Conservation (phyloP, 2,329 filamentous ascomycete genomes). For the Alternaria rosae region DNA sequence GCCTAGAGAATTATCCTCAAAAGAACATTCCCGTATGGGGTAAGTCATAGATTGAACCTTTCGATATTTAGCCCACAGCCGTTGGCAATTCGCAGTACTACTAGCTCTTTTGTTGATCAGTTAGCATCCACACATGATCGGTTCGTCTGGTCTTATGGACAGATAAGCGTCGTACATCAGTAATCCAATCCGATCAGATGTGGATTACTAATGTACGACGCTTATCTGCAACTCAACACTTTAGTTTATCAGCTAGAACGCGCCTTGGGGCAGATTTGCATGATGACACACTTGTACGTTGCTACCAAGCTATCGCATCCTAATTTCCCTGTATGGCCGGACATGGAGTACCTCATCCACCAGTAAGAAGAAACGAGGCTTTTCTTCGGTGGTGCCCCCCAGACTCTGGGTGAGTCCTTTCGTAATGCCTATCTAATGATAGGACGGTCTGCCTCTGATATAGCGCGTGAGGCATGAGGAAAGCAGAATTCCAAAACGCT, state of each 20-base stretch:
- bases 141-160: neutral
- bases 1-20: neutral
- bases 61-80: neutral
- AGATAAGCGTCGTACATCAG: too few species aligned
- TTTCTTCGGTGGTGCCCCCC: neutral
- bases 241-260: neutral
- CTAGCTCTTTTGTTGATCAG: neutral
- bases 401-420: neutral
- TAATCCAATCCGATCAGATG: neutral
- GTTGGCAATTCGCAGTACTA: neutral
- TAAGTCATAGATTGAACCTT: neutral
- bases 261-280: neutral
- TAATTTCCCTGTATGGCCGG: neutral
- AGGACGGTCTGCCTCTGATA: neutral
- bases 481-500: neutral
- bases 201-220: neutral
- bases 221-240: neutral
- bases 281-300: neutral
- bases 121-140: neutral
- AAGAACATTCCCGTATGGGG: neutral
- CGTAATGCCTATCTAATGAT: neutral
- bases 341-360: neutral
- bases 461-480: neutral
- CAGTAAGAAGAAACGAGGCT: neutral
- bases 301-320: neutral